These are phyloP conservation scores for Arabidopsis hybrid DNA, from an alignment of 441 rosid genomes.

Conservation along the genomic window DNA sequence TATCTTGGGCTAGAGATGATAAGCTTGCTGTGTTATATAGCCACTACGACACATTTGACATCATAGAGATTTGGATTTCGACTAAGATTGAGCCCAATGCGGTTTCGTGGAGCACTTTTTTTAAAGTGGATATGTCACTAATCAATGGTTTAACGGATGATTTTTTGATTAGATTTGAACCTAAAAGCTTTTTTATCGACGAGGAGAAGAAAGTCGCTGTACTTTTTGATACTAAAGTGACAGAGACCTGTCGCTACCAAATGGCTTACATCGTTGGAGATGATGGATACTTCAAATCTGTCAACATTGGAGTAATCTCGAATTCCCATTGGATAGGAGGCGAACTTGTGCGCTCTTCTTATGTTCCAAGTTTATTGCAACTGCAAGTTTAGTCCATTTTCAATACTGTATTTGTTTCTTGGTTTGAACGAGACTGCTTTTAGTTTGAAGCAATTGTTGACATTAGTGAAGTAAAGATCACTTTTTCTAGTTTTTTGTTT, in stretches of 20 bases:
- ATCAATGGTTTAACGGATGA: not conserved
- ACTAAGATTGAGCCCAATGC: slow-evolving; percentile 7
- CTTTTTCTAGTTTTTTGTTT: not conserved
- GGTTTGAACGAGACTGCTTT: no score
- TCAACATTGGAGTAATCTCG: no score
- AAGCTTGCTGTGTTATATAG: not conserved
- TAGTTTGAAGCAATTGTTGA: no score
- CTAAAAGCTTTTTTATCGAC: not conserved
- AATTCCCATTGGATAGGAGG: not conserved
- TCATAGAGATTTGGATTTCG: not conserved
- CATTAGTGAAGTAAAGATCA: no score
- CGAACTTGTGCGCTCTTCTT: not conserved
- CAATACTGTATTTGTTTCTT: no score
- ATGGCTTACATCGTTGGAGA: not conserved
- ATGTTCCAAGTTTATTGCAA: not conserved
- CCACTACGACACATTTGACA: not conserved
- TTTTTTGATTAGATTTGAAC: rapidly evolving
- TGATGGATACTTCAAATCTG: not conserved
- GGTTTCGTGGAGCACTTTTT: not conserved
- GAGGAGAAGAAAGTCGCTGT: not conserved
- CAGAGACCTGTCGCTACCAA: not conserved
- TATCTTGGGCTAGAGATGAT: slow-evolving; percentile 6
- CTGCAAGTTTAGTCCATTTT: not conserved
- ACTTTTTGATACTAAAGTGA: not conserved
- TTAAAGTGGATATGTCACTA: not conserved